These are phyloP conservation scores for Cryptosporidium sp. DNA, from an alignment of 169 alveolate genomes.

Conservation along the genomic window DNA sequence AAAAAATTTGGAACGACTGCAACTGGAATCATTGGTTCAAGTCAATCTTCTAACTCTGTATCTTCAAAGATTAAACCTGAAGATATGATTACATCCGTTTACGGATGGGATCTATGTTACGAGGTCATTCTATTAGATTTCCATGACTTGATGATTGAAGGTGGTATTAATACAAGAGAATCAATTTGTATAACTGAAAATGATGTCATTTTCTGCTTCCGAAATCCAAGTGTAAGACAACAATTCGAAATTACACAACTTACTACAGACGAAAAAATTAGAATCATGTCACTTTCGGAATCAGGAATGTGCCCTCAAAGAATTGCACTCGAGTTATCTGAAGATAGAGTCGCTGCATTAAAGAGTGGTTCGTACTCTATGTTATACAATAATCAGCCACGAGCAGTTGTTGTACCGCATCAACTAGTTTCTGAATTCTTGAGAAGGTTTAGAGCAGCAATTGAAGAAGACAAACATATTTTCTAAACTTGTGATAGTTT, in stretches of 20 bases:
- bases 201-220: conserved; percentile 64
- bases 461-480: conserved; percentile 75
- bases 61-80: conserved; percentile 73
- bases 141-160: conserved; percentile 75
- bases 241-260: conserved; percentile 47
- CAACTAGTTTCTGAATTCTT: conserved; percentile 68
- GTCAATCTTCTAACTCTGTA: conserved; percentile 21
- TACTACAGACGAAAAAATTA: conserved; percentile 67
- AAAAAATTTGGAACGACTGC: conserved; percentile 36
- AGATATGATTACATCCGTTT: conserved; percentile 62
- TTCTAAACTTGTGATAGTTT: not conserved
- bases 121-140: conserved; percentile 62
- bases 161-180: conserved; percentile 56
- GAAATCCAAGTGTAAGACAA: conserved; percentile 70
- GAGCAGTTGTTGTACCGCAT: conserved; percentile 74
- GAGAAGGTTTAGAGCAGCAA: conserved; percentile 73
- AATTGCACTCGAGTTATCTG: conserved; percentile 72
- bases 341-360: conserved; percentile 75
- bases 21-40: not conserved
- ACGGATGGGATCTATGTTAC: conserved; percentile 74
- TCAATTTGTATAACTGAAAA: conserved; percentile 68
- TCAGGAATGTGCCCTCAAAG: conserved; percentile 75
- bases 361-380: conserved; percentile 72
- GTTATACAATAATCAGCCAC: conserved; percentile 67
- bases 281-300: conserved; percentile 68